These are phyloP conservation scores for Hondaea fermentalgiana DNA, from an alignment of 108 stramenopile genomes.

Conservation along the genomic window DNA sequence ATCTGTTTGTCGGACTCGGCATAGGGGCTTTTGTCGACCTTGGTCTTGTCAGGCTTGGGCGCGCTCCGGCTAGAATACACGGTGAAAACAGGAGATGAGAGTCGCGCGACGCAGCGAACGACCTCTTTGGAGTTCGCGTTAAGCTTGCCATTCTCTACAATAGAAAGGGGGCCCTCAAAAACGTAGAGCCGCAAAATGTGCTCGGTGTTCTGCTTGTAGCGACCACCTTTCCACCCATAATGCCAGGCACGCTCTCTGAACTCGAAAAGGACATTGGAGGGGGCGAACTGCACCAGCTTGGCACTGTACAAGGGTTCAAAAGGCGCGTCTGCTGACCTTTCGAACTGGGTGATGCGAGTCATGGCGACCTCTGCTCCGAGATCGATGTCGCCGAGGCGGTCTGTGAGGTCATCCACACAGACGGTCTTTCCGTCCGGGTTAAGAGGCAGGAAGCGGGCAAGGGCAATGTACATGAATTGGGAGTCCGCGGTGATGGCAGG, in stretches of 20 bases:
- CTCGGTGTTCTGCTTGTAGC: slow-evolving; percentile 8
- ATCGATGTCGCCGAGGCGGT: not conserved
- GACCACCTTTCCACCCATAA: not conserved
- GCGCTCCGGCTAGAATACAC: slow-evolving; percentile 15
- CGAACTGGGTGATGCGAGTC: not conserved
- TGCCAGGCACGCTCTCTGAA: slow-evolving; percentile 4
- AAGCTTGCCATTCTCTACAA: not conserved
- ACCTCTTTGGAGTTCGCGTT: not conserved
- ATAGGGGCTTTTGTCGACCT: no score
- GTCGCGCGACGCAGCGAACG: not conserved
- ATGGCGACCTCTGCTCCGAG: not conserved
- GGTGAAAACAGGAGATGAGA: slow-evolving; percentile 1
- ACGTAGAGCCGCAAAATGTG: not conserved
- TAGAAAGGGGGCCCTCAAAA: not conserved
- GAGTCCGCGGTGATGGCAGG: not conserved
- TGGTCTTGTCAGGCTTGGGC: not conserved
- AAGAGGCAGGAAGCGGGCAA: not conserved
- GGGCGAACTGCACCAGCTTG: not conserved
- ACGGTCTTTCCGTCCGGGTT: not conserved
- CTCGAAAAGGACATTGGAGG: not conserved
- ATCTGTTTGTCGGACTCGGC: no score
- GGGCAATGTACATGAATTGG: not conserved
- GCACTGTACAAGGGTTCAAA: not conserved
- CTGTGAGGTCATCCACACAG: not conserved
- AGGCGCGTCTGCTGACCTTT: not conserved